These are phyloP conservation scores for Sugiyamaella grinbergsii DNA, from an alignment of 1,139 yeast genomes.

Conservation along the genomic window DNA sequence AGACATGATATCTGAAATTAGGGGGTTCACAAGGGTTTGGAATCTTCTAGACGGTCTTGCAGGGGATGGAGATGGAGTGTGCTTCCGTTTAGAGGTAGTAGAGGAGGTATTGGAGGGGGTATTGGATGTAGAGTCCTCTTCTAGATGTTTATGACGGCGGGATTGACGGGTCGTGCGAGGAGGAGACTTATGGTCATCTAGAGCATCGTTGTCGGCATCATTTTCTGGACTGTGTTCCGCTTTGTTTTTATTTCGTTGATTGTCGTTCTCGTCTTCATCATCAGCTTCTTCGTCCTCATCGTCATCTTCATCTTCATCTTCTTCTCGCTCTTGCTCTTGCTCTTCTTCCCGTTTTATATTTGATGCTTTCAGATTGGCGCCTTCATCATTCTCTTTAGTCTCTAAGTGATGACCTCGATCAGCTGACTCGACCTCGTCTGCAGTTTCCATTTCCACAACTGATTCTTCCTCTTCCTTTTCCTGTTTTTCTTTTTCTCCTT, in stretches of 20 bases:
- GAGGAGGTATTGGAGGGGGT: not conserved
- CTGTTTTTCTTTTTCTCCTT: conserved; percentile 19
- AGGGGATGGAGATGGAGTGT: conserved; percentile 29
- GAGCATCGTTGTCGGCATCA: conserved; percentile 17
- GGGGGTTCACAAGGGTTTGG: conserved; percentile 47
- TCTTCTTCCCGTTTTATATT: conserved; percentile 22
- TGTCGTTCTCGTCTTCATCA: conserved; percentile 10
- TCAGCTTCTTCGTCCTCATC: conserved; percentile 19
- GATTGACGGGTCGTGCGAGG: conserved; percentile 9
- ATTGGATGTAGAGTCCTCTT: conserved; percentile 2
- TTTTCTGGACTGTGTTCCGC: conserved; percentile 11
- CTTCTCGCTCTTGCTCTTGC: conserved; percentile 21
- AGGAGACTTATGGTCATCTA: not conserved
- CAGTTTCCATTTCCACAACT: conserved; percentile 34
- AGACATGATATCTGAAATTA: conserved; percentile 65
- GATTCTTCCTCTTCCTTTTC: conserved; percentile 14
- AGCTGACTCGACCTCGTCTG: conserved; percentile 26
- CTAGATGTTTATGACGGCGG: conserved; percentile 8
- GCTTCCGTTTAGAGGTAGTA: conserved; percentile 26
- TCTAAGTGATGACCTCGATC: conserved; percentile 11
- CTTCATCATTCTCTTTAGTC: conserved; percentile 19
- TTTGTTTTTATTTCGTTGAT: conserved; percentile 20
- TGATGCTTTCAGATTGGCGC: not conserved
- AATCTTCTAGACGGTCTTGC: conserved; percentile 34
- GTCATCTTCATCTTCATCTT: conserved; percentile 19